Conservation (phyloP, 2,329 filamentous ascomycete species). For the Didymella segeticola region DNA sequence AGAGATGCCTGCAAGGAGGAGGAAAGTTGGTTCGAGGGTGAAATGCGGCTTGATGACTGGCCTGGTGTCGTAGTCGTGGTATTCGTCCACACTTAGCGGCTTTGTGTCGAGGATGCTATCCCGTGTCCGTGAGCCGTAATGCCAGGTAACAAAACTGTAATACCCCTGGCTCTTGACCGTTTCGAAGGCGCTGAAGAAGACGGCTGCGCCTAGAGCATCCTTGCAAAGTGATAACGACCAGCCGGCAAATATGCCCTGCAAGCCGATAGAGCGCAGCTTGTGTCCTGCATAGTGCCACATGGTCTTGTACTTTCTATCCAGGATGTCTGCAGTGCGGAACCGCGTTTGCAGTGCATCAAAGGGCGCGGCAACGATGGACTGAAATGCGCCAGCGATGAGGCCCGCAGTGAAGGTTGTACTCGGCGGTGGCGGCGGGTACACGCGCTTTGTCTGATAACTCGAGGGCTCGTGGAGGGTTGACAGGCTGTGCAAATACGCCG, state of each 20-base stretch:
- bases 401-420: conserved; percentile 72
- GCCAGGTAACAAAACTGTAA: conserved; percentile 73
- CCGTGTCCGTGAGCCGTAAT: conserved; percentile 60
- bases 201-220: conserved; percentile 71
- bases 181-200: conserved; percentile 80
- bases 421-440: conserved; percentile 72
- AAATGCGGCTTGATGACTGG: conserved; percentile 75
- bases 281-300: conserved; percentile 76
- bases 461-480: conserved; percentile 71
- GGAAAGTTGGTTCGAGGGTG: conserved; percentile 74
- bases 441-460: conserved; percentile 64
- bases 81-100: conserved; percentile 12
- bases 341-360: conserved; percentile 77
- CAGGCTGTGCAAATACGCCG: conserved; percentile 74
- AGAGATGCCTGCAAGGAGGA: conserved; percentile 71
- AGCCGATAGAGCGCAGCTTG: conserved; percentile 74
- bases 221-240: conserved; percentile 73
- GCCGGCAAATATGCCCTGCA: conserved; percentile 75
- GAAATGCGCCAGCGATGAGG: conserved; percentile 70
- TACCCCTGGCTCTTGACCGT: conserved; percentile 77
- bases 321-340: conserved; percentile 69
- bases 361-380: conserved; percentile 75
- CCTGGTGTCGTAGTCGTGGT: conserved; percentile 38
- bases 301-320: conserved; percentile 66
- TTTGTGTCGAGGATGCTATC: conserved; percentile 28